Evolutionary conservation across 208 protist genomes (phyloP).

Genomic region (Crithidia brevicula): DNA sequence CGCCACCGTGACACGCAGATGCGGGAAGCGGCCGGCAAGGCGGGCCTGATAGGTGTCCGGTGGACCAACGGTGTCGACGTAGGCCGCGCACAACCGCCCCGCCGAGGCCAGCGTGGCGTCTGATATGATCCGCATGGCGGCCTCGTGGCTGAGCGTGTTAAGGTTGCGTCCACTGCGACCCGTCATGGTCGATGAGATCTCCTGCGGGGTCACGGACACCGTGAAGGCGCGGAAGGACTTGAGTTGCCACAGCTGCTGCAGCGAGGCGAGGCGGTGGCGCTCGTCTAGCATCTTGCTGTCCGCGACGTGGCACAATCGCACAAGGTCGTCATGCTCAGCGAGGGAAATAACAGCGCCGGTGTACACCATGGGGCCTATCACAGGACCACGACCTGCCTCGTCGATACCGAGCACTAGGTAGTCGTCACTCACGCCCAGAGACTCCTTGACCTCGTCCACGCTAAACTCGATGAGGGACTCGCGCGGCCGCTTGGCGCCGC

Average conservation of each 20-base stretch:
- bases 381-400: slow-evolving; percentile 95
- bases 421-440: slow-evolving; percentile 47
- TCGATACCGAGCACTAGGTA: slow-evolving; percentile 94
- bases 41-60: slow-evolving; percentile 80
- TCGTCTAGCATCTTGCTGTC: slow-evolving; percentile 88
- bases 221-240: slow-evolving; percentile 74
- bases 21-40: slow-evolving; percentile 82
- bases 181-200: slow-evolving; percentile 83
- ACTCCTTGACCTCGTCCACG: slow-evolving; percentile 61
- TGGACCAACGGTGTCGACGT: slow-evolving; percentile 94
- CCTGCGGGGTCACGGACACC: slow-evolving; percentile 53
- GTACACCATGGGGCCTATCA: slow-evolving; percentile 96
- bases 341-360: slow-evolving; percentile 76
- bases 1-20: slow-evolving; percentile 83
- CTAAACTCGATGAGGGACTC: slow-evolving; percentile 61
- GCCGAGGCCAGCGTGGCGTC: slow-evolving; percentile 64
- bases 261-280: slow-evolving; percentile 52
- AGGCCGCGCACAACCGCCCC: slow-evolving; percentile 87
- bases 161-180: slow-evolving; percentile 73
- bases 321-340: slow-evolving; percentile 74
- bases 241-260: slow-evolving; percentile 60
- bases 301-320: slow-evolving; percentile 79
- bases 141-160: slow-evolving; percentile 91
- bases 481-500: slow-evolving; percentile 57
- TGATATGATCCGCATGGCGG: slow-evolving; percentile 83